Conservation (phyloP, 768 basidiomycete genomes). For the Phaeotremella fagi region DNA sequence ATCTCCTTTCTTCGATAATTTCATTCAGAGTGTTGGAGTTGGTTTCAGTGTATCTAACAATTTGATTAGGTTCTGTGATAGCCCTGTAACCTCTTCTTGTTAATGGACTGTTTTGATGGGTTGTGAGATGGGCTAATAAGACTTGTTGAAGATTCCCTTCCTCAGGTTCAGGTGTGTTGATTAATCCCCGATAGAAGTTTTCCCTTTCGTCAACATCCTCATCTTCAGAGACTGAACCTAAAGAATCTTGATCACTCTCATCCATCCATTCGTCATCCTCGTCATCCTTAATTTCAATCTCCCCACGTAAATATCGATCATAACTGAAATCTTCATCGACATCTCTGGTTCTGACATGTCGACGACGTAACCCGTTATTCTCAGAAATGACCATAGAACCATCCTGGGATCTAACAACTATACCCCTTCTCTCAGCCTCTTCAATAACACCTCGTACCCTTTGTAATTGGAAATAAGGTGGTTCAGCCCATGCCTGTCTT, state of each 20-base stretch:
- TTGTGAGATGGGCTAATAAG: conserved; percentile 39
- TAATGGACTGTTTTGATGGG: conserved; percentile 19
- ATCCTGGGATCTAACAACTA: not conserved
- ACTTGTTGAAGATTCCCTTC: conserved; percentile 34
- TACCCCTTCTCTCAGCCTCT: not conserved
- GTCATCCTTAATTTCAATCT: conserved; percentile 34
- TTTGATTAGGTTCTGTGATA: conserved; percentile 18
- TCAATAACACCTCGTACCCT: not conserved
- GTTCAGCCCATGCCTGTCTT: conserved; percentile 28
- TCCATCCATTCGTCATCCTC: conserved; percentile 36
- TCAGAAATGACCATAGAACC: not conserved
- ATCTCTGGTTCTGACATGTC: not conserved
- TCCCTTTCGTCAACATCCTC: conserved; percentile 14
- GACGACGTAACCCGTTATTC: not conserved
- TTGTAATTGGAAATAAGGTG: conserved; percentile 2
- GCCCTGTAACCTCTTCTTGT: conserved; percentile 35
- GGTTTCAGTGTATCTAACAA: too few species aligned
- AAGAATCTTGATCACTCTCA: conserved; percentile 5
- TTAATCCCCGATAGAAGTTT: conserved; percentile 22
- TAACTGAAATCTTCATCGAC: conserved; percentile 5
- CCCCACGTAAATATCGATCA: conserved; percentile 25
- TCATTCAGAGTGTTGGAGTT: conserved; percentile 11
- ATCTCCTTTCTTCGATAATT: conserved; percentile 12
- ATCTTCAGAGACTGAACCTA: conserved; percentile 14
- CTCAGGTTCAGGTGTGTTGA: conserved; percentile 3